Conservation (phyloP, 805 yeast species). For the Candida nemodendra region DNA sequence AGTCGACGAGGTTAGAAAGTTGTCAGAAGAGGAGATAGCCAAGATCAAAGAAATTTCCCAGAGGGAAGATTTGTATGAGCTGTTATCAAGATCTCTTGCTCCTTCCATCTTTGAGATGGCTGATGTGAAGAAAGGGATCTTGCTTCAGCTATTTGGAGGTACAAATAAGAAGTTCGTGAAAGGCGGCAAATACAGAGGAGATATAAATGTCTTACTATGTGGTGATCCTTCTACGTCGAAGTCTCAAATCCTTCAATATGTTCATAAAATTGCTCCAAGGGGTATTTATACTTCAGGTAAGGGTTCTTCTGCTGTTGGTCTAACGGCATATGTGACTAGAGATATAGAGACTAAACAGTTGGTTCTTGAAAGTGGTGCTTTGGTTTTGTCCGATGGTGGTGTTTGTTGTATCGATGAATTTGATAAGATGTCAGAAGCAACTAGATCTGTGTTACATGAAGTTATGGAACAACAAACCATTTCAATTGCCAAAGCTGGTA, state of each 20-base stretch:
- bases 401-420: conserved; percentile 98
- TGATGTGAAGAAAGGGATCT: conserved; percentile 93
- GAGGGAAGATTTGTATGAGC: conserved; percentile 80
- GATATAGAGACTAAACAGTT: conserved; percentile 92
- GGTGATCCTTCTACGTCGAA: conserved; percentile 99
- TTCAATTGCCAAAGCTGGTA: conserved; percentile 97
- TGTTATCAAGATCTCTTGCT: conserved; percentile 86
- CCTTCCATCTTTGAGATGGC: conserved; percentile 97
- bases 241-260: conserved; percentile 91
- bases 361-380: conserved; percentile 93
- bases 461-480: conserved; percentile 99
- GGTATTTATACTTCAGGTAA: conserved; percentile 98
- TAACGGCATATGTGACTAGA: conserved; percentile 94
- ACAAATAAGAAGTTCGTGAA: conserved; percentile 82
- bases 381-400: conserved; percentile 96
- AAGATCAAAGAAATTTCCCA: conserved; percentile 59
- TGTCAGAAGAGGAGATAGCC: conserved; percentile 67
- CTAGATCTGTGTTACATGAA: conserved; percentile 93
- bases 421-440: conserved; percentile 94
- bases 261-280: conserved; percentile 96
- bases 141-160: conserved; percentile 93
- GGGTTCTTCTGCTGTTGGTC: conserved; percentile 98
- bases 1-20: conserved; percentile 70
- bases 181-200: conserved; percentile 96
- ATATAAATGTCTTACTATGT: conserved; percentile 83